These are phyloP conservation scores for Cryphonectria japonica DNA, from an alignment of 2,329 filamentous ascomycete species.

Conservation along the genomic window DNA sequence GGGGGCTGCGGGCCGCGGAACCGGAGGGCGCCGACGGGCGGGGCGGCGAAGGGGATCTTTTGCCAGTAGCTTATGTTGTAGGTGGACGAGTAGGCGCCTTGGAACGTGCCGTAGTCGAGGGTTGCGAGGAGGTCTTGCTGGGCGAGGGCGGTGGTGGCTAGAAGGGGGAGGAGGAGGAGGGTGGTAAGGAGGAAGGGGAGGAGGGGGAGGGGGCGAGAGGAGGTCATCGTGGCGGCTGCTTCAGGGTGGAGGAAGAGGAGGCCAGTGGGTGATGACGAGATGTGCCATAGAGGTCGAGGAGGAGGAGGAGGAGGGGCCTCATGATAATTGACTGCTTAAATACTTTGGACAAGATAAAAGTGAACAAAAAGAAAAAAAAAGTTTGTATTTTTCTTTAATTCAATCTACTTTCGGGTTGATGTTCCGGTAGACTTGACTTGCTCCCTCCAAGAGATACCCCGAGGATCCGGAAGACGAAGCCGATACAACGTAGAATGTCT, in stretches of 20 bases:
- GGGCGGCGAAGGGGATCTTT: conserved; percentile 64
- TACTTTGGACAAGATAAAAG: background rate
- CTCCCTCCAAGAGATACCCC: conserved; percentile 20
- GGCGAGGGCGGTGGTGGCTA: conserved; percentile 11
- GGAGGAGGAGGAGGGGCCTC: background rate
- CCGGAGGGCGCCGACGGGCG: conserved; percentile 59
- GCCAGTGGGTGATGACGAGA: background rate
- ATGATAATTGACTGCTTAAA: background rate
- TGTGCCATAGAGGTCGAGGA: background rate
- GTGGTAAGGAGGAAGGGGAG: background rate
- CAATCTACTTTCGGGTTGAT: background rate
- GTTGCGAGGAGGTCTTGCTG: conserved; percentile 41
- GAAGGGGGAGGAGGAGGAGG: background rate
- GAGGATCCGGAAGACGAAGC: conserved; percentile 15
- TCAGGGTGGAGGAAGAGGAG: too few species aligned
- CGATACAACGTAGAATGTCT: background rate
- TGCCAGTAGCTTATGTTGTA: conserved; percentile 64
- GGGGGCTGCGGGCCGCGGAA: conserved; percentile 66
- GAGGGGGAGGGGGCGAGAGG: conserved; percentile 1
- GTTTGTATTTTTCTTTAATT: conserved; percentile 5
- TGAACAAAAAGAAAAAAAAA: too few species aligned
- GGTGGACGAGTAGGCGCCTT: conserved; percentile 52
- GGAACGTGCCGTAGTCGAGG: conserved; percentile 56
- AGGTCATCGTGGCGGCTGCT: conserved; percentile 15
- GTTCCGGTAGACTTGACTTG: conserved; percentile 1